These are phyloP conservation scores for Metroxylon sagu DNA, from an alignment of 176 grass and related monocot genomes.

Conservation along the genomic window DNA sequence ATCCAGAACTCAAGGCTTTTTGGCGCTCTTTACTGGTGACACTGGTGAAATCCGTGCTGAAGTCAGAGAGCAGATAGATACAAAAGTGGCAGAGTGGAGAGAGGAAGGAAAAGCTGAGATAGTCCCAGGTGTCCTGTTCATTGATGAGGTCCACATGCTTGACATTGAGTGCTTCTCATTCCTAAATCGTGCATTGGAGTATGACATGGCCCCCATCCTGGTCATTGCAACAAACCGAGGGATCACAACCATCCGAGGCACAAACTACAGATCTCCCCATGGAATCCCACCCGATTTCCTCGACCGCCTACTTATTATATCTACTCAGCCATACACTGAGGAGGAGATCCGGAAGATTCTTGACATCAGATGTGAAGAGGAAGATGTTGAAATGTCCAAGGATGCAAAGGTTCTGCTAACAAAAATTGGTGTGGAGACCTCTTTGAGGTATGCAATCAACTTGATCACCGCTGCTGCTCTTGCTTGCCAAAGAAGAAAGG, in stretches of 20 bases:
- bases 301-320: conserved; percentile 63
- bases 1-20: conserved; percentile 85
- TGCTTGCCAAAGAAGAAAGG: conserved; percentile 76
- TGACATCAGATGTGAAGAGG: conserved; percentile 68
- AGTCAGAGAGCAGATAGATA: conserved; percentile 81
- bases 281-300: conserved; percentile 91
- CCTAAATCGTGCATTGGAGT: conserved; percentile 76
- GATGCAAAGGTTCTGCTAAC: conserved; percentile 82
- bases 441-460: conserved; percentile 76
- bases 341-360: conserved; percentile 72
- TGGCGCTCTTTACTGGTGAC: conserved; percentile 91
- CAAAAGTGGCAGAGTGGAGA: conserved; percentile 89
- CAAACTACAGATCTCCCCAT: conserved; percentile 71
- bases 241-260: conserved; percentile 76
- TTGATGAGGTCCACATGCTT: conserved; percentile 96
- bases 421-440: conserved; percentile 82
- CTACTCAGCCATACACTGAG: conserved; percentile 54
- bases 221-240: conserved; percentile 84
- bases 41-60: conserved; percentile 94
- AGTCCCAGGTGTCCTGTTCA: conserved; percentile 81
- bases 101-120: conserved; percentile 98
- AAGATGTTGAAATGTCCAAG: conserved; percentile 77
- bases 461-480: conserved; percentile 63
- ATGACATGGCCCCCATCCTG: conserved; percentile 89
- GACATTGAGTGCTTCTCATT: conserved; percentile 96